phyloP scores from a whole-genome alignment of 2,329 filamentous ascomycete genomes.

The Fusarium sp. region DNA sequence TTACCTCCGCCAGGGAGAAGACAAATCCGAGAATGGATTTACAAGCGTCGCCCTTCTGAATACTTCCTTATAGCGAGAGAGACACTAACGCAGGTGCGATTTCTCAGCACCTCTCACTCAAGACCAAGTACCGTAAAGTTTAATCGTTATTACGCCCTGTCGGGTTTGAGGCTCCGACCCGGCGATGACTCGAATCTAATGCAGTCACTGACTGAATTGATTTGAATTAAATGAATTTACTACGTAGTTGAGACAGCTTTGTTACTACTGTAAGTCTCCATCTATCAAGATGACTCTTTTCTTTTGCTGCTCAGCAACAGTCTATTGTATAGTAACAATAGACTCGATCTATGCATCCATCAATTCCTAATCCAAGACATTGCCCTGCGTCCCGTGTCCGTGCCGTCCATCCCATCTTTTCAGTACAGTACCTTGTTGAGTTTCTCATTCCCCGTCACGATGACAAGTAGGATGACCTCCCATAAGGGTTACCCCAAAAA shows the following conservation, averaged over 20 bases:
- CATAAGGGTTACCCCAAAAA: not conserved
- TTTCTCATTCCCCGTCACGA: slow-evolving; percentile 27
- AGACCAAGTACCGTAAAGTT: slow-evolving; percentile 13
- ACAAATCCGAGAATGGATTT: slow-evolving; percentile 36
- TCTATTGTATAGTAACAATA: not conserved
- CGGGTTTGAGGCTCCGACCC: slow-evolving; percentile 30
- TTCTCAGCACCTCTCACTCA: slow-evolving; percentile 30
- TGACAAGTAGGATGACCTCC: slow-evolving; percentile 36
- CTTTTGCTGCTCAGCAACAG: slow-evolving; percentile 10
- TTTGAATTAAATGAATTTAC: slow-evolving; percentile 12
- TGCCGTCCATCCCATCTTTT: slow-evolving; percentile 2
- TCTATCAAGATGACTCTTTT: slow-evolving; percentile 22
- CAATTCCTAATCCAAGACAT: slow-evolving; percentile 26
- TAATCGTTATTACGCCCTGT: slow-evolving; percentile 31
- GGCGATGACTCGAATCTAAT: slow-evolving; percentile 33
- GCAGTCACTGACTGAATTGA: slow-evolving; percentile 10
- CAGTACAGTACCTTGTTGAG: slow-evolving; percentile 12
- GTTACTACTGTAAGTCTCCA: not conserved
- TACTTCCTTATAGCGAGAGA: slow-evolving; percentile 15
- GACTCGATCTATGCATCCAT: slow-evolving; percentile 18
- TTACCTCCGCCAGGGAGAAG: slow-evolving; percentile 27
- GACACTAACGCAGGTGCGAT: slow-evolving; percentile 22
- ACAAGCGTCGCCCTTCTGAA: slow-evolving; percentile 24
- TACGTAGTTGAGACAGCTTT: slow-evolving; percentile 7
- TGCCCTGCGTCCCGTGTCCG: slow-evolving; percentile 32